These are phyloP conservation scores for Tricholoma matsutake DNA, from an alignment of 768 basidiomycete genomes.

Conservation along the genomic window DNA sequence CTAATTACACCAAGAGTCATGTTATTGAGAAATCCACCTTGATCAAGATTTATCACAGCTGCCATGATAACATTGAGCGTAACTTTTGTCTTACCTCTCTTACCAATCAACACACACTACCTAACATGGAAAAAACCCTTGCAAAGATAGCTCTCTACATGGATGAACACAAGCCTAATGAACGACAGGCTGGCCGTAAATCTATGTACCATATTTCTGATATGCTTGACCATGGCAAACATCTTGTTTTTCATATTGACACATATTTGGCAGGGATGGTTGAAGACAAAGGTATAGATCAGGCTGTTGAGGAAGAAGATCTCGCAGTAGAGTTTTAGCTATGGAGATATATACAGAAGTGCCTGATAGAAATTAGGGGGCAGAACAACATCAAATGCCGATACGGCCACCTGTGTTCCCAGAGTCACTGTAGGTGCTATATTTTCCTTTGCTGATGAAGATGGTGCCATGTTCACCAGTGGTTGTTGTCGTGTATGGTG, in stretches of 20 bases:
- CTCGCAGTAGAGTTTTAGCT: background rate
- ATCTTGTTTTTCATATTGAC: background rate
- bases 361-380: background rate
- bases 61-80: constrained; percentile 17
- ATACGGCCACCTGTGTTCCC: background rate
- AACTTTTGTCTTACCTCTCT: constrained; percentile 21
- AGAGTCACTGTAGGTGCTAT: background rate
- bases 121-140: constrained; percentile 24
- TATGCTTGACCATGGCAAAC: constrained; percentile 11
- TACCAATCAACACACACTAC: constrained; percentile 22
- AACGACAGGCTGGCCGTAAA: background rate
- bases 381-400: background rate
- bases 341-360: background rate
- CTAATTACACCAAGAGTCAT: constrained; percentile 27
- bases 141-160: constrained; percentile 10
- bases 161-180: constrained; percentile 10
- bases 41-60: constrained; percentile 28
- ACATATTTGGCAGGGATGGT: background rate
- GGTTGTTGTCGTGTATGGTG: background rate
- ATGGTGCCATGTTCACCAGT: background rate
- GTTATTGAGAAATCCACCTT: constrained; percentile 32
- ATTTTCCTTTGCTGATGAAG: background rate
- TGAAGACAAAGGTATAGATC: background rate
- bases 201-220: constrained; percentile 14
- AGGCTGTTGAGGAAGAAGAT: background rate